phyloP scores from a whole-genome alignment of 352 stramenopile species.

The Globisporangium cederbergense region DNA sequence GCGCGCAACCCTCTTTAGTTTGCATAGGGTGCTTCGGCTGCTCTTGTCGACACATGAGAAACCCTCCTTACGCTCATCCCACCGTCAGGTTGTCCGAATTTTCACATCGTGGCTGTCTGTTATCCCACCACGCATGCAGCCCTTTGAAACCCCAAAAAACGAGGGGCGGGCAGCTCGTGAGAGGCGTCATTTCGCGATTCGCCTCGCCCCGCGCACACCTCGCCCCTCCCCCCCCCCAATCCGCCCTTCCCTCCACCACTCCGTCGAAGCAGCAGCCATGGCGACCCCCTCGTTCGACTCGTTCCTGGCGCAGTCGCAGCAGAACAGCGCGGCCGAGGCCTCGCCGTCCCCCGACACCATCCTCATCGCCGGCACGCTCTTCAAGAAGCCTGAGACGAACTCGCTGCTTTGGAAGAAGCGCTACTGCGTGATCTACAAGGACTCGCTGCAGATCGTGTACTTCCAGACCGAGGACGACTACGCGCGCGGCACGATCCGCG shows the following conservation, averaged over 20 bases:
- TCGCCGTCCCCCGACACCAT: conserved; percentile 31
- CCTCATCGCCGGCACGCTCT: conserved; percentile 65
- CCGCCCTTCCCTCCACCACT: neutral
- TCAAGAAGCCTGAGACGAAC: conserved; percentile 83
- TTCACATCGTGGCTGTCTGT: neutral
- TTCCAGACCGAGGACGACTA: conserved; percentile 72
- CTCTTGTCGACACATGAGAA: no score
- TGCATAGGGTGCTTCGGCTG: no score
- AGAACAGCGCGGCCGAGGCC: conserved; percentile 34
- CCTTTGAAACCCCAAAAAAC: neutral
- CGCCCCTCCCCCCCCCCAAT: neutral
- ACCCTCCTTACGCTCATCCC: no score
- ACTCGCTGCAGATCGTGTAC: conserved; percentile 77
- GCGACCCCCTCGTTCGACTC: conserved; percentile 39
- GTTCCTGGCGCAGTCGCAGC: conserved; percentile 50
- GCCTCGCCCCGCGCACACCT: conserved; percentile 10
- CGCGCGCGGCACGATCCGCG: conserved; percentile 66
- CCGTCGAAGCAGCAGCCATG: conserved; percentile 1
- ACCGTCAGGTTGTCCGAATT: neutral
- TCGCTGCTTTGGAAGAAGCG: conserved; percentile 86
- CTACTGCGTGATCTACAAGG: conserved; percentile 78
- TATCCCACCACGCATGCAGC: neutral
- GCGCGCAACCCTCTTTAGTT: no score
- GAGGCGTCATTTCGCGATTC: conserved; percentile 21
- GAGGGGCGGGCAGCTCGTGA: neutral